Evolutionary conservation across 1,284 basidiomycete genomes (phyloP).

Genomic region (Flammula alnicola): DNA sequence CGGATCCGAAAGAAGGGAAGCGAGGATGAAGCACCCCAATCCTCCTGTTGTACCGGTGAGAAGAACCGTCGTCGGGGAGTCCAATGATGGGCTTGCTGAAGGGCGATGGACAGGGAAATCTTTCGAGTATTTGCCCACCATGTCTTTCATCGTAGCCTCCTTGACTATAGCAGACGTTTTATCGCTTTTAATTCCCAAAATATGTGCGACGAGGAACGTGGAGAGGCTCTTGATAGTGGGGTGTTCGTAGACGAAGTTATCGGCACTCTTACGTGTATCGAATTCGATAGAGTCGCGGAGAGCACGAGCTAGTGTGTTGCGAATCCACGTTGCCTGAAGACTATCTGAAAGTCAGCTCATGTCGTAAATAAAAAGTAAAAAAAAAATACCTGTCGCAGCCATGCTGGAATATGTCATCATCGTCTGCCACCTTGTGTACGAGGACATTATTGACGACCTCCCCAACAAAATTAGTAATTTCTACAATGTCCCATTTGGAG

Average conservation of each 20-base stretch:
- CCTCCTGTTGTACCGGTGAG: slow-evolving; percentile 32
- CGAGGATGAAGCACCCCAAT: slow-evolving; percentile 25
- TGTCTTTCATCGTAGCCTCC: not conserved
- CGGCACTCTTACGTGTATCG: slow-evolving; percentile 20
- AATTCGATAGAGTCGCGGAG: slow-evolving; percentile 25
- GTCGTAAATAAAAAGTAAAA: slow-evolving; percentile 5
- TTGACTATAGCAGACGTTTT: not conserved
- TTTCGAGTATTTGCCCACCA: not conserved
- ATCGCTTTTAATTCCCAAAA: not conserved
- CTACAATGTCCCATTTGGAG: slow-evolving; percentile 29
- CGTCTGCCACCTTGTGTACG: slow-evolving; percentile 29
- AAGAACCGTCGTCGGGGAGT: slow-evolving; percentile 13
- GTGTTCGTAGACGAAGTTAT: slow-evolving; percentile 31
- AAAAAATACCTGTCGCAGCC: slow-evolving; percentile 47
- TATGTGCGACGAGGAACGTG: slow-evolving; percentile 4
- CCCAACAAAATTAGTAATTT: slow-evolving; percentile 32
- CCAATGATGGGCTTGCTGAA: not conserved
- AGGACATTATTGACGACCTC: slow-evolving; percentile 33
- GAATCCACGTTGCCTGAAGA: slow-evolving; percentile 36
- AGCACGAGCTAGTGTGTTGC: slow-evolving; percentile 30
- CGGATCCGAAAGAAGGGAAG: slow-evolving; percentile 12
- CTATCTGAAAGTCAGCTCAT: slow-evolving; percentile 11
- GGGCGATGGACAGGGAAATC: not conserved
- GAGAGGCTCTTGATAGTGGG: slow-evolving; percentile 23
- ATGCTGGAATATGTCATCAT: slow-evolving; percentile 44